Percentiles rank a stretch among this genome's conserved stretches.
These are phyloP conservation scores for Paxillus ammoniavirescens DNA, from an alignment of 768 basidiomycete species.

Conservation along the genomic window DNA sequence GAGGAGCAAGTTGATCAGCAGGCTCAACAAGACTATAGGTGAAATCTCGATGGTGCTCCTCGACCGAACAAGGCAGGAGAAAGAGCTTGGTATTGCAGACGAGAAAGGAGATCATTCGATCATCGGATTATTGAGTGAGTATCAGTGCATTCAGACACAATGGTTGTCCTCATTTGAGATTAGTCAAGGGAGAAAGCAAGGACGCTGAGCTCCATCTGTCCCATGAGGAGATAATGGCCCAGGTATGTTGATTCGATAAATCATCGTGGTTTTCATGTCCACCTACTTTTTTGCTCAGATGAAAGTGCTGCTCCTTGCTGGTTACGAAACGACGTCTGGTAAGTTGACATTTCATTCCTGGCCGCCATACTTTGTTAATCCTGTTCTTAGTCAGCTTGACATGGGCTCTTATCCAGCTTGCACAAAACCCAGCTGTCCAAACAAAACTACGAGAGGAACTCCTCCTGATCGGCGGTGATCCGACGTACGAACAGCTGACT, in stretches of 20 bases:
- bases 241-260: slow-evolving; percentile 13
- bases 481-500: slow-evolving; percentile 53
- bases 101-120: slow-evolving; percentile 35
- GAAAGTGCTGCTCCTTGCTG: slow-evolving; percentile 21
- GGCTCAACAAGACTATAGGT: slow-evolving; percentile 29
- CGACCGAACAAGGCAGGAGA: slow-evolving; percentile 31
- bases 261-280: too few relatives aligned
- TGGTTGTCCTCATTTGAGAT: not conserved
- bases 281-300: not conserved
- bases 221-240: slow-evolving; percentile 40
- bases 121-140: slow-evolving; percentile 37
- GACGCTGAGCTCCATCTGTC: slow-evolving; percentile 32
- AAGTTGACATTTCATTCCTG: not conserved
- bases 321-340: slow-evolving; percentile 52
- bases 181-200: slow-evolving; percentile 38
- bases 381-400: too few relatives aligned
- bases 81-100: slow-evolving; percentile 25
- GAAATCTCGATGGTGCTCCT: slow-evolving; percentile 35
- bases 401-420: slow-evolving; percentile 60
- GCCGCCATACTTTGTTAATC: slow-evolving; percentile 16
- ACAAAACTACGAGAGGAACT: slow-evolving; percentile 50
- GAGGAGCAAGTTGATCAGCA: slow-evolving; percentile 20
- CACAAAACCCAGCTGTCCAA: slow-evolving; percentile 43
- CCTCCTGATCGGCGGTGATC: slow-evolving; percentile 42
- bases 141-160: not conserved